Conservation (phyloP, 345 rosid species). For the Cardamine occulta region DNA sequence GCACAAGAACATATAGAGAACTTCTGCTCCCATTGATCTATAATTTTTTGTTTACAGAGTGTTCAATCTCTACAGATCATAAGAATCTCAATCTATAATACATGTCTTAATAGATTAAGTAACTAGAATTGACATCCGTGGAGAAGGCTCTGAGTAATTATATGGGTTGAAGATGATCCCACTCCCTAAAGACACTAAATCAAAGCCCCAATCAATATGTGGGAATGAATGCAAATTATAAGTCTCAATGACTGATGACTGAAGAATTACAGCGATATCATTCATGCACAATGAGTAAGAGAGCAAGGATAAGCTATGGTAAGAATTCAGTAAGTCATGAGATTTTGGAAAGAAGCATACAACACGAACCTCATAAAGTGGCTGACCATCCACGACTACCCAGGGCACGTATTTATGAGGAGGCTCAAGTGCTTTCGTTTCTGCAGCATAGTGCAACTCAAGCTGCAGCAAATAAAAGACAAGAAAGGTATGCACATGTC, state of each 20-base stretch:
- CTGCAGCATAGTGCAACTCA: constrained; percentile 76
- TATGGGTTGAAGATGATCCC: not conserved
- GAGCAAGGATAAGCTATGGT: not conserved
- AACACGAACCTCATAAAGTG: constrained; percentile 81
- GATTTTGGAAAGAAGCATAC: constrained; percentile 5
- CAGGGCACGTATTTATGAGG: constrained; percentile 93
- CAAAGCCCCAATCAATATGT: not conserved
- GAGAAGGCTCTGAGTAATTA: not conserved
- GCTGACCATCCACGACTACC: constrained; percentile 93
- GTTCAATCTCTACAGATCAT: not conserved
- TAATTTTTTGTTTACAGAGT: not conserved
- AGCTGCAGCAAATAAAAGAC: constrained; percentile 57
- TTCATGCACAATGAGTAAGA: not conserved
- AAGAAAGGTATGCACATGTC: not conserved
- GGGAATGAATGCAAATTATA: not conserved
- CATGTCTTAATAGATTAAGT: not conserved
- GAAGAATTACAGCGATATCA: constrained; percentile 5
- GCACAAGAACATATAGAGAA: not conserved
- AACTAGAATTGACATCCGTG: not conserved
- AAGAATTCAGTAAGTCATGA: not conserved
- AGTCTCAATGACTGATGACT: constrained; percentile 8
- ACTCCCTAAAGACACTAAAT: constrained; percentile 24
- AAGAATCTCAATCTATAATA: not conserved
- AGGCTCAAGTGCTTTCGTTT: constrained; percentile 80
- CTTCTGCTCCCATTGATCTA: not conserved